These are phyloP conservation scores for Echria macrotheca DNA, from an alignment of 495 filamentous ascomycete genomes.

Conservation along the genomic window DNA sequence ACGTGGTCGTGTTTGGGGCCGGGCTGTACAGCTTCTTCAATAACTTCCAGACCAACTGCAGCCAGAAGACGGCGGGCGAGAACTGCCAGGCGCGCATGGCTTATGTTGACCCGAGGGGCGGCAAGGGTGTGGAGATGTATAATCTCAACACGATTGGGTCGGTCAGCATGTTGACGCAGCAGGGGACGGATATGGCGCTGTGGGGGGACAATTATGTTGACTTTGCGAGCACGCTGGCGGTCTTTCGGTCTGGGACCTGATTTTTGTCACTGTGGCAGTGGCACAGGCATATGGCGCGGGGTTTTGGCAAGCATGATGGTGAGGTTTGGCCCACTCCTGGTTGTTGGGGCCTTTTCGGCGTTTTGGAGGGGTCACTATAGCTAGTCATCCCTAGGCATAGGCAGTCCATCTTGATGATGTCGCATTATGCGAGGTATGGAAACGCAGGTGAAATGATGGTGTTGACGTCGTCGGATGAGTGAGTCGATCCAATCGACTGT, in stretches of 20 bases:
- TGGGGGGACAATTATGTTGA: slow-evolving; percentile 25
- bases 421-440: too few species aligned
- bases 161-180: slow-evolving; percentile 27
- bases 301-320: slow-evolving; percentile 2
- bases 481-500: too few species aligned
- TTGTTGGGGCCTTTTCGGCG: too few species aligned
- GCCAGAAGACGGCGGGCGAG: slow-evolving; percentile 52
- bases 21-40: slow-evolving; percentile 83
- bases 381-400: too few species aligned
- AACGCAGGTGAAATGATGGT: too few species aligned
- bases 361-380: too few species aligned
- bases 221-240: slow-evolving; percentile 26
- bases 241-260: slow-evolving; percentile 14
- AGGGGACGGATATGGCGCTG: slow-evolving; percentile 20
- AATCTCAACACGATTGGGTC: slow-evolving; percentile 31
- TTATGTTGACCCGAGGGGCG: slow-evolving; percentile 12
- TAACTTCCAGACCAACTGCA: slow-evolving; percentile 74
- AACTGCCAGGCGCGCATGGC: slow-evolving; percentile 77
- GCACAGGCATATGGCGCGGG: background rate
- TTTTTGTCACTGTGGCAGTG: background rate
- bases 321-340: too few species aligned
- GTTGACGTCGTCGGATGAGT: too few species aligned
- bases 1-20: slow-evolving; percentile 65
- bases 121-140: slow-evolving; percentile 16
- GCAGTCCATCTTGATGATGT: too few species aligned